These are phyloP conservation scores for Neonectria faginata DNA, from an alignment of 2,329 filamentous ascomycete species.

Conservation along the genomic window DNA sequence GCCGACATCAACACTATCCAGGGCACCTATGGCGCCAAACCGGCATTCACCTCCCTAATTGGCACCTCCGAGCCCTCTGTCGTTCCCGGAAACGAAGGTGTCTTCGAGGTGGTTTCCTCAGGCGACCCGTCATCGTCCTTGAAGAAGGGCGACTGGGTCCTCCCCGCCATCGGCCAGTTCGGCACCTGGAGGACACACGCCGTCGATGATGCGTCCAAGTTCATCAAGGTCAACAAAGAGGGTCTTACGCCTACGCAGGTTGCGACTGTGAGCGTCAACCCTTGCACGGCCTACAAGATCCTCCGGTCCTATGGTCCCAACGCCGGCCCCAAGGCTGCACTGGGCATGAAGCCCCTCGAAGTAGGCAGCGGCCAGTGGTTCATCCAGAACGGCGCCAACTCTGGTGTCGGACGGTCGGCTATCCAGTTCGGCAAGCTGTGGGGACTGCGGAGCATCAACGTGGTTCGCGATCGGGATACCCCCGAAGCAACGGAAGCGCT, in stretches of 20 bases:
- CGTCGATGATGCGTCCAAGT: slow-evolving; percentile 65
- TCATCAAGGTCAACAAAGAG: slow-evolving; percentile 78
- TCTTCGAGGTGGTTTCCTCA: slow-evolving; percentile 85
- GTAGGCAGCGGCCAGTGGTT: slow-evolving; percentile 81
- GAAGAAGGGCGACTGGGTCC: slow-evolving; percentile 89
- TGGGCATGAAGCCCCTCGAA: slow-evolving; percentile 60
- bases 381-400: slow-evolving; percentile 97
- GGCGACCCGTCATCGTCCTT: slow-evolving; percentile 69
- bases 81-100: slow-evolving; percentile 90
- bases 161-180: slow-evolving; percentile 84
- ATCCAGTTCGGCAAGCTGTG: slow-evolving; percentile 89
- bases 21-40: slow-evolving; percentile 91
- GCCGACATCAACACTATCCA: slow-evolving; percentile 99
- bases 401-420: slow-evolving; percentile 88
- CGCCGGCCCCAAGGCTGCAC: slow-evolving; percentile 57
- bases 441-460: slow-evolving; percentile 91
- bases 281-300: slow-evolving; percentile 94
- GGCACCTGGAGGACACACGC: slow-evolving; percentile 97
- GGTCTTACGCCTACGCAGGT: slow-evolving; percentile 81
- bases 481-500: slow-evolving; percentile 72
- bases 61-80: slow-evolving; percentile 82
- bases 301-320: slow-evolving; percentile 78
- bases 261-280: slow-evolving; percentile 91
- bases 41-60: slow-evolving; percentile 78
- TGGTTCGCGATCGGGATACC: slow-evolving; percentile 79